Evolutionary conservation across 2,329 filamentous ascomycete species (phyloP).

Genomic region (Colletotrichum lupini): DNA sequence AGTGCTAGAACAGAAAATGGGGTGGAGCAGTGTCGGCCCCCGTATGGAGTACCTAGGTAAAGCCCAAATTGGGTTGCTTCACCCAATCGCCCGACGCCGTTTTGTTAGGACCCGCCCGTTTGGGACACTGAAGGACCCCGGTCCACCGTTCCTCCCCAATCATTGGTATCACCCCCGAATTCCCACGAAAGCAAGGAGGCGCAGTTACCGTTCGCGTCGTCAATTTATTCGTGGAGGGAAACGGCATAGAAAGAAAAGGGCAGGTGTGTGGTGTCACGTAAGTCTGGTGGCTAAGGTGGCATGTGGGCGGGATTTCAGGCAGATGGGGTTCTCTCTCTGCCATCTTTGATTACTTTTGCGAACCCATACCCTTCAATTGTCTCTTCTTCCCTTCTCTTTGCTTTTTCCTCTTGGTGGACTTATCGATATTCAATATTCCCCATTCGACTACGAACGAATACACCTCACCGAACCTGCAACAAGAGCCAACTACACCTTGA

Average conservation of each 20-base stretch:
- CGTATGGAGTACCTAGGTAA: neutral
- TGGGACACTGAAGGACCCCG: neutral
- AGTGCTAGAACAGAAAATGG: constrained; percentile 19
- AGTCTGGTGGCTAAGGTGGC: constrained; percentile 14
- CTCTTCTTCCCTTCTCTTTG: neutral
- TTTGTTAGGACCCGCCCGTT: constrained; percentile 24
- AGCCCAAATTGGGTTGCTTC: constrained; percentile 6
- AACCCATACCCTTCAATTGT: neutral
- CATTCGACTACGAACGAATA: neutral
- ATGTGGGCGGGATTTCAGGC: constrained; percentile 15
- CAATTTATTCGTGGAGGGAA: neutral
- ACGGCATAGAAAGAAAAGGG: neutral
- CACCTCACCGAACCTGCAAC: neutral
- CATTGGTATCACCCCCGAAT: neutral
- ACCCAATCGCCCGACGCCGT: constrained; percentile 27
- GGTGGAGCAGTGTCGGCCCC: constrained; percentile 16
- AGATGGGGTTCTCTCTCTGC: neutral
- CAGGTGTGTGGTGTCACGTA: constrained; percentile 1
- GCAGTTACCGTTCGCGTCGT: constrained; percentile 28
- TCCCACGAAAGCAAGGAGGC: constrained; percentile 32
- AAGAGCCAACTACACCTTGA: neutral
- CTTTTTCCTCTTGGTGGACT: neutral
- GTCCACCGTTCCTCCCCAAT: neutral
- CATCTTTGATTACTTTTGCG: neutral
- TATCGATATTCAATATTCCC: neutral